Evolutionary conservation across 345 rosid species (phyloP).

Genomic region (Xanthoceras sorbifolium): DNA sequence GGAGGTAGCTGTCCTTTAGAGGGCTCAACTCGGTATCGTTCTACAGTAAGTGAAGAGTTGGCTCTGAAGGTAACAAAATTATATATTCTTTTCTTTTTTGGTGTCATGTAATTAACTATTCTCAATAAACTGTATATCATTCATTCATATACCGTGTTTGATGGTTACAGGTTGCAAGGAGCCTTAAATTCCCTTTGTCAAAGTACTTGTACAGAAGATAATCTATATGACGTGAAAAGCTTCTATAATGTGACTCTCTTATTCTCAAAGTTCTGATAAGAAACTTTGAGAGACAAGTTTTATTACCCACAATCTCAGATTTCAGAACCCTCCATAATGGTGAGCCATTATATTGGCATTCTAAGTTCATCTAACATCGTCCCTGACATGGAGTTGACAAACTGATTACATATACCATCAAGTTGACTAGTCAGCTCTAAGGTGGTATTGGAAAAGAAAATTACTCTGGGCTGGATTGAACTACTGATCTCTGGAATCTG

Average conservation of each 20-base stretch:
- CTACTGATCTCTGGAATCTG: background rate
- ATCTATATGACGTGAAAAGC: slow-evolving; percentile 2
- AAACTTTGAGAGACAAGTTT: background rate
- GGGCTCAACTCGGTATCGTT: slow-evolving; percentile 79
- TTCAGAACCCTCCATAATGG: background rate
- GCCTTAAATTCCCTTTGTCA: slow-evolving; percentile 70
- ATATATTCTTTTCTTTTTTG: background rate
- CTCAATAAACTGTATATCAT: background rate
- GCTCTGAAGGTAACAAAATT: slow-evolving; percentile 60
- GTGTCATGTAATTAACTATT: background rate
- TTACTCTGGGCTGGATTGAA: background rate
- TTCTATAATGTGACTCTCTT: background rate
- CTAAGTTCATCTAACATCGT: background rate
- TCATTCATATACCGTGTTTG: slow-evolving; percentile 4
- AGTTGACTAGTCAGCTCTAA: background rate
- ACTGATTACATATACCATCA: background rate
- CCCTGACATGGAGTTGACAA: background rate
- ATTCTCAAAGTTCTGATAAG: slow-evolving; percentile 10
- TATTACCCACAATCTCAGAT: background rate
- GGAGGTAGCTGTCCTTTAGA: slow-evolving; percentile 85
- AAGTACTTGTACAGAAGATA: slow-evolving; percentile 51
- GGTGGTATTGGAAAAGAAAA: background rate
- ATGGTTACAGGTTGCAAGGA: slow-evolving; percentile 68
- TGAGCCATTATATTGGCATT: background rate
- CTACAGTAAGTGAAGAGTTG: slow-evolving; percentile 68